These are phyloP conservation scores for Odontarrhena argentea DNA, from an alignment of 345 rosid genomes.

Conservation along the genomic window DNA sequence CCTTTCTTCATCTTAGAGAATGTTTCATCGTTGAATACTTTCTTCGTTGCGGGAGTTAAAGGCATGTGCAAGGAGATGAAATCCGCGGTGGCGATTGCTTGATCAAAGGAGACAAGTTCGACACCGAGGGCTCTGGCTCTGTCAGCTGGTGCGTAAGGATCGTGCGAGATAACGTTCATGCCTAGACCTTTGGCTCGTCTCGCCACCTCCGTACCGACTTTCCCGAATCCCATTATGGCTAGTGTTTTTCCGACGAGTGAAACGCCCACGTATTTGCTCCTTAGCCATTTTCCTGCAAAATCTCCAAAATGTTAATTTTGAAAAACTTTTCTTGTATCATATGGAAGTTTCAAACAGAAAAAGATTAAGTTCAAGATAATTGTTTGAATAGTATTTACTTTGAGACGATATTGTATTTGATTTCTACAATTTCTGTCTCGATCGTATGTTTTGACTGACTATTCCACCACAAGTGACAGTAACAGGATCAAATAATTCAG, in stretches of 20 bases:
- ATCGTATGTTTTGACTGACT: constrained; percentile 24
- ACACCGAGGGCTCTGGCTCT: constrained; percentile 80
- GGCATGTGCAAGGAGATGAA: constrained; percentile 90
- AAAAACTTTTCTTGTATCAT: not conserved
- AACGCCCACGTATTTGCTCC: constrained; percentile 82
- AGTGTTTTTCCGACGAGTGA: constrained; percentile 79
- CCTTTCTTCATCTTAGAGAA: constrained; percentile 79
- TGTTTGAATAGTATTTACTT: not conserved
- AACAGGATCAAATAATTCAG: constrained; percentile 36
- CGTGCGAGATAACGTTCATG: constrained; percentile 82
- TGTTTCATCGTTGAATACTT: constrained; percentile 64
- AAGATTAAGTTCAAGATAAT: not conserved
- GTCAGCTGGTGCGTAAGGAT: constrained; percentile 82
- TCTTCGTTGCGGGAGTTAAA: constrained; percentile 58
- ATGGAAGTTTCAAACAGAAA: too few species aligned
- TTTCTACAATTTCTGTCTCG: constrained; percentile 4
- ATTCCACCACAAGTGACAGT: constrained; percentile 14
- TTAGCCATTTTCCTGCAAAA: constrained; percentile 72
- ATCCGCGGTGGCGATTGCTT: constrained; percentile 70
- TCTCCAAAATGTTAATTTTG: not conserved
- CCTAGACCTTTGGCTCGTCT: constrained; percentile 86
- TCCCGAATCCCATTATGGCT: constrained; percentile 88
- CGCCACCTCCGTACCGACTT: constrained; percentile 88
- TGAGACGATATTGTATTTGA: not conserved
- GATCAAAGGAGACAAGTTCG: constrained; percentile 76